Evolutionary conservation across 2,329 filamentous ascomycete species (phyloP), one percentile per base, ranked within the genome.

Genomic region (Xylogone sp.): DNA sequence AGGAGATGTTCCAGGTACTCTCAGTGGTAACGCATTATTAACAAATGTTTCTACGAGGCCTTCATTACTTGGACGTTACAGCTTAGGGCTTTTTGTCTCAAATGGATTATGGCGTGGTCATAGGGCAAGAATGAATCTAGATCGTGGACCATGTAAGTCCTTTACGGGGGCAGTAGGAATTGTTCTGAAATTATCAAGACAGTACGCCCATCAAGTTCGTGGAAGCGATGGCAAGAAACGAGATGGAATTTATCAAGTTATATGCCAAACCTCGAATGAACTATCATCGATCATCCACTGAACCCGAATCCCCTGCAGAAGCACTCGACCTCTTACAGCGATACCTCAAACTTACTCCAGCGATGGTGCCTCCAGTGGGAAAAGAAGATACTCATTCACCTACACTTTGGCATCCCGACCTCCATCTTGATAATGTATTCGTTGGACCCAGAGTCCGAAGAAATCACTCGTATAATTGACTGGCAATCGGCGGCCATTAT

Each of bases 351-450:
- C 54, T 59, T 20, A 27, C 54, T 55, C 52, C 50, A 50, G 52
- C 56, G 19, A 54, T 56, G 49, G 50, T 55, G 21, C 52, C 56
- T 46, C 51, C 53, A 21, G 19, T 7, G 44, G 16, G 5, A 12
- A 7, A 43, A 5, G 51, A 51, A n/a, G 51, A 57, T 46, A 53
- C 42, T 24, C 50, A 57, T 48, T 55, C 51, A 31, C 53, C 49
- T 46, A 57, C 50, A 56, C 52, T 50, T n/a, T 59, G 55, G 34
- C 59, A 62, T 48, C 56, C 56, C 10, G 57, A 63, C 50, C 57
- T 63, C 27, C 59, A 58, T 49, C 56, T 59, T 21, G 53, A 56
- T 21, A 58, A 61, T 22, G 48, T 62, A 50, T 63, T 59, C 20
- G 56, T 63, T 42, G 10, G 54, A 62, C 42, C 58, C 58, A 45